Percentiles rank a stretch among this genome's conserved stretches.
phyloP scores from a whole-genome alignment of 1,139 yeast species.

The Eremothecium coryli region DNA sequence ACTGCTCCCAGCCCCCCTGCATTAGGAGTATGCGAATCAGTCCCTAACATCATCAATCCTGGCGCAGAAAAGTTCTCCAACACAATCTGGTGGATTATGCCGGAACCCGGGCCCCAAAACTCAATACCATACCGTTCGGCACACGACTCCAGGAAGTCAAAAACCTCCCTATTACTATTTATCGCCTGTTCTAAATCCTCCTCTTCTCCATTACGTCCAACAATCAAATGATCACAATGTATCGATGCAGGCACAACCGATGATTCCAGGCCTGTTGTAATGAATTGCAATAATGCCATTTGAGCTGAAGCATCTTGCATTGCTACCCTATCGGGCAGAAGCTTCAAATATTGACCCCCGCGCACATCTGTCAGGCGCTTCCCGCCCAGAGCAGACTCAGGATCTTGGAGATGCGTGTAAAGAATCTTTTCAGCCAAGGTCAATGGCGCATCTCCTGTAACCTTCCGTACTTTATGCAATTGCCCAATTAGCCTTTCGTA shows the following conservation, averaged over 20 bases:
- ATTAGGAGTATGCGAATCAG: slow-evolving; percentile 98
- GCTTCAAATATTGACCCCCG: slow-evolving; percentile 77
- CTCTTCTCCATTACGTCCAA: slow-evolving; percentile 87
- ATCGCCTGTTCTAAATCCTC: slow-evolving; percentile 66
- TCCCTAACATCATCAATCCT: slow-evolving; percentile 94
- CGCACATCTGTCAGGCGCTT: slow-evolving; percentile 44
- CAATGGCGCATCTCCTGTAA: slow-evolving; percentile 63
- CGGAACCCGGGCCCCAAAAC: slow-evolving; percentile 99
- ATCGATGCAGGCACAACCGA: slow-evolving; percentile 92
- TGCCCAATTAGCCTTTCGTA: slow-evolving; percentile 65
- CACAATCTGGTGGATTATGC: slow-evolving; percentile 96
- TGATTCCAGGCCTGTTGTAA: slow-evolving; percentile 83
- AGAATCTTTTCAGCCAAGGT: slow-evolving; percentile 90
- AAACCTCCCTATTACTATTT: slow-evolving; percentile 84
- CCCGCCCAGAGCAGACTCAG: slow-evolving; percentile 64
- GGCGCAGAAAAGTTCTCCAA: slow-evolving; percentile 98
- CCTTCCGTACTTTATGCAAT: slow-evolving; percentile 50
- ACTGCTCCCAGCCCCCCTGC: slow-evolving; percentile 99
- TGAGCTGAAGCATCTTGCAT: slow-evolving; percentile 99
- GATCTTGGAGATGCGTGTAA: slow-evolving; percentile 81
- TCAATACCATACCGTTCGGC: slow-evolving; percentile 90
- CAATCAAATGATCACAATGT: slow-evolving; percentile 96
- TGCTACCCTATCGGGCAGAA: slow-evolving; percentile 96
- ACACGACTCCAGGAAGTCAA: slow-evolving; percentile 83
- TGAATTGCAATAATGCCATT: slow-evolving; percentile 91